Evolutionary conservation across 306 rosid species (phyloP), one percentile per base, ranked within the genome.

Genomic region (Sechiopsis laciniata): DNA sequence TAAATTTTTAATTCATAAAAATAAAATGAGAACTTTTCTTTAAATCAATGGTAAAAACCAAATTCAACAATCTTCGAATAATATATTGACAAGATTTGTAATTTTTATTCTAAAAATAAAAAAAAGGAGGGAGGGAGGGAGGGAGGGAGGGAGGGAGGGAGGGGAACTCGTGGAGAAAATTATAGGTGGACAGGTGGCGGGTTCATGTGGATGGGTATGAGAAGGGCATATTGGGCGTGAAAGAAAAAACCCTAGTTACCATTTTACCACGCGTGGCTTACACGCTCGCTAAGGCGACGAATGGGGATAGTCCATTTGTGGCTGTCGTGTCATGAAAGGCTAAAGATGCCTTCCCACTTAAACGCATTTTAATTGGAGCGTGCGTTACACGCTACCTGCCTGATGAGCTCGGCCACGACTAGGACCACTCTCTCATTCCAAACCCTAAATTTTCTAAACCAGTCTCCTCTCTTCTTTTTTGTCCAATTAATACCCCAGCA

Each of bases 171-270:
- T 0, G 0, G 21, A 2, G 5, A 82, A 63, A 88, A 81, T 78
- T 3, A n/a, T 0, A 0, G 0, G 0, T 0, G 0, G n/a, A 71
- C 91, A 84, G 78, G 90, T 87, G 96, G 82, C 74, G 9, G 0
- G 0, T 63, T 45, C 78, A 83, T 84, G 82, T 87, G 86, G 87
- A 19, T 81, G 81, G 91, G 80, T 82, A 81, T 89, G 87, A 53
- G 78, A 72, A 80, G 80, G 84, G 29, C 86, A 86, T 82, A 67
- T 46, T 55, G 67, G 20, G 56, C 46, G 76, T 56, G 55, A 20
- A 80, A 84, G 82, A 66, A 82, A 90, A 90, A 90, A 88, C 97
- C 97, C 96, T 88, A 88, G 91, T 51, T 7, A 15, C 42, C 56
- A 60, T 60, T 48, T 74, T 24, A 74, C 55, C 60, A 74, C 87